phyloP scores from a whole-genome alignment of 495 filamentous ascomycete genomes.

The Aspergillus nidulans region DNA sequence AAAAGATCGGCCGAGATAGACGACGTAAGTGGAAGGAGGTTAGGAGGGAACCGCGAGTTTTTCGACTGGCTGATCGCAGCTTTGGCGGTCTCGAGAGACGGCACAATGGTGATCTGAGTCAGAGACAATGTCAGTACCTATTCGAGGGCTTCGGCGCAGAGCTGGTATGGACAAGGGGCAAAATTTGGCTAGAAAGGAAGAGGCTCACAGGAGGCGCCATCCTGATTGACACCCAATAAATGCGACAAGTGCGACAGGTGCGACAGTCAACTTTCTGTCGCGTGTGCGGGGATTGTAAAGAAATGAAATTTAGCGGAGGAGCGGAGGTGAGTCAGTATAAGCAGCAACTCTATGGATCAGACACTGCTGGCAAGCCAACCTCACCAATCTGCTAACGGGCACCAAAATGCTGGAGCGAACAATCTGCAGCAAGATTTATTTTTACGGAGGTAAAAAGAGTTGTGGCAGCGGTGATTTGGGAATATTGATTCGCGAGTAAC shows the following conservation, averaged over 20 bases:
- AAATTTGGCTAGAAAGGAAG: not conserved
- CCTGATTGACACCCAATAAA: not conserved
- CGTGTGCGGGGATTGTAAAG: constrained; percentile 11
- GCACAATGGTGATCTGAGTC: constrained; percentile 36
- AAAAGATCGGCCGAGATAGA: constrained; percentile 86
- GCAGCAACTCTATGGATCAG: not conserved
- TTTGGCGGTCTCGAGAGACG: constrained; percentile 40
- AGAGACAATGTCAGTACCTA: constrained; percentile 7
- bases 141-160: not conserved
- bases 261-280: not conserved
- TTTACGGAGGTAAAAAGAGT: not conserved
- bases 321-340: not conserved
- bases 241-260: not conserved
- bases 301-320: constrained; percentile 9
- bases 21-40: constrained; percentile 79
- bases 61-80: constrained; percentile 50
- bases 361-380: no score
- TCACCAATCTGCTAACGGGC: no score
- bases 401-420: not conserved
- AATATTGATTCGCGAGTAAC: not conserved
- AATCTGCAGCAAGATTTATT: not conserved
- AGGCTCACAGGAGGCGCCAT: constrained; percentile 38
- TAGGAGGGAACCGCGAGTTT: constrained; percentile 58
- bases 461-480: not conserved
- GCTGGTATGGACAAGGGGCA: not conserved